phyloP scores from a whole-genome alignment of 345 rosid genomes.

The Orychophragmus violaceus region DNA sequence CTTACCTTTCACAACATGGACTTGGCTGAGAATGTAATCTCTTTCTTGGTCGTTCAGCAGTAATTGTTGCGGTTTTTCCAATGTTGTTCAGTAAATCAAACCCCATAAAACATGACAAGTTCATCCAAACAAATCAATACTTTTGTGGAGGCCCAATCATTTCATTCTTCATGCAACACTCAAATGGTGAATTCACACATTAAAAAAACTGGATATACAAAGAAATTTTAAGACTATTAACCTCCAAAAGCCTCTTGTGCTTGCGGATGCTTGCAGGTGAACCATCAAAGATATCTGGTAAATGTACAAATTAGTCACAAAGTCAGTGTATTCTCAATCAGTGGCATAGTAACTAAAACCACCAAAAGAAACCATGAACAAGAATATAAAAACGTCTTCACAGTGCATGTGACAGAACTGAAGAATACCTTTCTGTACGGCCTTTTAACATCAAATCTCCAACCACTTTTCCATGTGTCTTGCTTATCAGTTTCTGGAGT shows the following conservation, averaged over 20 bases:
- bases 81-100: slow-evolving; percentile 48
- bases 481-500: too few species aligned
- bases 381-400: background rate
- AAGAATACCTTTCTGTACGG: slow-evolving; percentile 85
- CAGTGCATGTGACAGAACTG: background rate
- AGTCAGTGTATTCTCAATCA: background rate
- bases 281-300: slow-evolving; percentile 80
- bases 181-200: background rate
- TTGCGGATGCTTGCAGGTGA: slow-evolving; percentile 97
- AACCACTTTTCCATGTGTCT: too few species aligned
- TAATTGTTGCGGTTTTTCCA: slow-evolving; percentile 91
- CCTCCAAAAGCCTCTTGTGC: slow-evolving; percentile 99
- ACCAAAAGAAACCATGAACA: background rate
- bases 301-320: slow-evolving; percentile 12
- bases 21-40: slow-evolving; percentile 80
- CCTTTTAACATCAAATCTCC: slow-evolving; percentile 65
- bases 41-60: slow-evolving; percentile 82
- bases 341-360: background rate
- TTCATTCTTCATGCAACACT: background rate
- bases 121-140: background rate
- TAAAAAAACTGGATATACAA: background rate
- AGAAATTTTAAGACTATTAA: slow-evolving; percentile 8
- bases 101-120: background rate
- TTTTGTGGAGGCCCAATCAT: background rate
- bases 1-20: slow-evolving; percentile 79